phyloP scores from a whole-genome alignment of 2,329 filamentous ascomycete species.

The Acrocalymma vagum region DNA sequence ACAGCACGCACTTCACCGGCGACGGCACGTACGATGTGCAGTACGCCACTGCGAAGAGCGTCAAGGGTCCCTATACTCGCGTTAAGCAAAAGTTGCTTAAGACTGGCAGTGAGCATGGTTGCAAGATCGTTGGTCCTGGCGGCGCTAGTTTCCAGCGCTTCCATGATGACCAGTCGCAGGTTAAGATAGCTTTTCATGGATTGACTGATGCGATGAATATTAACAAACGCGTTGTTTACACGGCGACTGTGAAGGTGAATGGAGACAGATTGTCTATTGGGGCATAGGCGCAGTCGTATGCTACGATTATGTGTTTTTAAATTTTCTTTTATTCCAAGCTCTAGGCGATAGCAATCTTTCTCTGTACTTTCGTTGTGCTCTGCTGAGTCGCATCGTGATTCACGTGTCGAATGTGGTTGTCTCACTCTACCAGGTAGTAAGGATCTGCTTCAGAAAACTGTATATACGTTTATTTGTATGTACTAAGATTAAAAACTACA shows the following conservation, averaged over 20 bases:
- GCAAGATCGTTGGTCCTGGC: constrained; percentile 5
- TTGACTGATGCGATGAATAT: constrained; percentile 3
- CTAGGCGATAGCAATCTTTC: too few relatives aligned
- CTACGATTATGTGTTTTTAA: too few relatives aligned
- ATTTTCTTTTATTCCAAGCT: too few relatives aligned
- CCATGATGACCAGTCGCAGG: not conserved
- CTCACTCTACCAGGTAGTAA: too few relatives aligned
- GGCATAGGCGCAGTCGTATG: too few relatives aligned
- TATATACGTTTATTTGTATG: too few relatives aligned
- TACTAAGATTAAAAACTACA: too few relatives aligned
- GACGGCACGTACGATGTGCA: constrained; percentile 7
- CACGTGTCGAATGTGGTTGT: too few relatives aligned
- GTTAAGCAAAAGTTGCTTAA: constrained; percentile 4
- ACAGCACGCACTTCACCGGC: constrained; percentile 6
- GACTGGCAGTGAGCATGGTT: constrained; percentile 5
- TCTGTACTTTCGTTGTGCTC: too few relatives aligned
- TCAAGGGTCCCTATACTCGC: constrained; percentile 5
- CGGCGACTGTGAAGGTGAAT: constrained; percentile 5
- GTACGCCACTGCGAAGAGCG: constrained; percentile 7
- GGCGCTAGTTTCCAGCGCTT: constrained; percentile 5
- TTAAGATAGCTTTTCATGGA: constrained; percentile 7
- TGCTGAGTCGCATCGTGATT: too few relatives aligned
- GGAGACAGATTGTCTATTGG: constrained; percentile 1
- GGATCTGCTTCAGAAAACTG: too few relatives aligned
- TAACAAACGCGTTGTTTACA: constrained; percentile 3